These are phyloP conservation scores for Nectriaceae sp. DNA, from an alignment of 2,329 filamentous ascomycete genomes.

Conservation along the genomic window DNA sequence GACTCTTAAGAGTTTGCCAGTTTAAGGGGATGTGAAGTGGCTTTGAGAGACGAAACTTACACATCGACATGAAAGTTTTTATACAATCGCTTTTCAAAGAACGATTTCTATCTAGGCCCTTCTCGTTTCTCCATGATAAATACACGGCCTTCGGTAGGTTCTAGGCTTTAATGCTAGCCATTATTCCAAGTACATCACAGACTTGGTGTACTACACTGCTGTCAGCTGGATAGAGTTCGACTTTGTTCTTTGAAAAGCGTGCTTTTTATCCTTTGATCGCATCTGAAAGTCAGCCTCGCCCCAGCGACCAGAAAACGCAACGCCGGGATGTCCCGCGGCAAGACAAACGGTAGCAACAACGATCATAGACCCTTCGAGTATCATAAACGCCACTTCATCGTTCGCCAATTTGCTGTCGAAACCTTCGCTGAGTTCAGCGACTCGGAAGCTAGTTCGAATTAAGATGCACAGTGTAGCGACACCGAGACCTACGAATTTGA, in stretches of 20 bases:
- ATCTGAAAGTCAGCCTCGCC: slow-evolving; percentile 18
- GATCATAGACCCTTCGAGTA: slow-evolving; percentile 54
- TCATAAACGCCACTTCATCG: slow-evolving; percentile 53
- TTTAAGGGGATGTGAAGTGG: too few species aligned
- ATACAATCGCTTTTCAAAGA: too few species aligned
- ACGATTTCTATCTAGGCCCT: too few species aligned
- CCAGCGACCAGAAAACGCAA: slow-evolving; percentile 14
- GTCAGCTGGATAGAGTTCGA: neutral
- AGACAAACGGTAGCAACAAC: slow-evolving; percentile 42
- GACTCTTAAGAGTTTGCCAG: too few species aligned
- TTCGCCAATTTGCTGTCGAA: slow-evolving; percentile 58
- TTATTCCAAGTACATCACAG: too few species aligned
- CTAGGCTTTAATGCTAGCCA: too few species aligned
- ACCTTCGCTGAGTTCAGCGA: slow-evolving; percentile 62
- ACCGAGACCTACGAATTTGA: slow-evolving; percentile 32
- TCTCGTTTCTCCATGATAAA: too few species aligned
- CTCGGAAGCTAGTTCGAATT: slow-evolving; percentile 61
- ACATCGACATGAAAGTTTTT: too few species aligned
- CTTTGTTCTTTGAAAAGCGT: neutral
- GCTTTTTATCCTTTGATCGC: neutral
- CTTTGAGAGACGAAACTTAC: too few species aligned
- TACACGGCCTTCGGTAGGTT: too few species aligned
- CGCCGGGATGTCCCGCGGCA: slow-evolving; percentile 34
- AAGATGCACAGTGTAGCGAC: slow-evolving; percentile 61
- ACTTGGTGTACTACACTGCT: too few species aligned